These are phyloP conservation scores for Rhododendron kiyosumense DNA, from an alignment of 148 eudicot genomes.

Conservation along the genomic window DNA sequence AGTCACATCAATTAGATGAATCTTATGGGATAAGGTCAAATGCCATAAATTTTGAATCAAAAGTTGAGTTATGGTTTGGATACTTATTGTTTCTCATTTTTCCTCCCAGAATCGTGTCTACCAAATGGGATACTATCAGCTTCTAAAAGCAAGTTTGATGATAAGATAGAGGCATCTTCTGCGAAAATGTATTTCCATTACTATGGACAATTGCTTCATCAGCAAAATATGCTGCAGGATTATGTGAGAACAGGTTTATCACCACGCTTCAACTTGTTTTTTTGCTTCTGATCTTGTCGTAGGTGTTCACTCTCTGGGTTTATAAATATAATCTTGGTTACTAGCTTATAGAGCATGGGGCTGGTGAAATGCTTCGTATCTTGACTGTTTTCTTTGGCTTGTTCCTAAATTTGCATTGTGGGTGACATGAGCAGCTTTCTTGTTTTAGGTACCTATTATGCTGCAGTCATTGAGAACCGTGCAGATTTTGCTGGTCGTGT, in stretches of 20 bases:
- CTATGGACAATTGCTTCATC: conserved; percentile 93
- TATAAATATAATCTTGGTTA: neutral
- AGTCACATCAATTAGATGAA: neutral
- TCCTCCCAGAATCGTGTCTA: conserved; percentile 43
- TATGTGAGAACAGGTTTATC: conserved; percentile 94
- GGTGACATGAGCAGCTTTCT: conserved; percentile 11
- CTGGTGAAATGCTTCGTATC: neutral
- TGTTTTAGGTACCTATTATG: conserved; percentile 82
- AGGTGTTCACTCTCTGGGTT: neutral
- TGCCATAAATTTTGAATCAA: neutral
- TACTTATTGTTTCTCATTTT: conserved; percentile 19
- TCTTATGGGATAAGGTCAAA: neutral
- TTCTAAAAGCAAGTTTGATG: conserved; percentile 77
- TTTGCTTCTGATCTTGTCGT: conserved; percentile 4
- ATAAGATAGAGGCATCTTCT: conserved; percentile 86
- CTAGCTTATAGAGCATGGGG: neutral
- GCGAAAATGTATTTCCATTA: conserved; percentile 97
- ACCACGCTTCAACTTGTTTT: conserved; percentile 7
- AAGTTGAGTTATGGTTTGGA: neutral
- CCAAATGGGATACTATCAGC: conserved; percentile 55
- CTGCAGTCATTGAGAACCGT: conserved; percentile 91
- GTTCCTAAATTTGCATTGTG: neutral
- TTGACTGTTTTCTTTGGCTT: neutral
- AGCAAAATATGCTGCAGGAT: conserved; percentile 98
- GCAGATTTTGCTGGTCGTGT: conserved; percentile 79